Percentiles rank a stretch among this genome's conserved stretches.
These are phyloP conservation scores for Oryza nivara DNA, from an alignment of 176 grass and related monocot species.

Conservation along the genomic window DNA sequence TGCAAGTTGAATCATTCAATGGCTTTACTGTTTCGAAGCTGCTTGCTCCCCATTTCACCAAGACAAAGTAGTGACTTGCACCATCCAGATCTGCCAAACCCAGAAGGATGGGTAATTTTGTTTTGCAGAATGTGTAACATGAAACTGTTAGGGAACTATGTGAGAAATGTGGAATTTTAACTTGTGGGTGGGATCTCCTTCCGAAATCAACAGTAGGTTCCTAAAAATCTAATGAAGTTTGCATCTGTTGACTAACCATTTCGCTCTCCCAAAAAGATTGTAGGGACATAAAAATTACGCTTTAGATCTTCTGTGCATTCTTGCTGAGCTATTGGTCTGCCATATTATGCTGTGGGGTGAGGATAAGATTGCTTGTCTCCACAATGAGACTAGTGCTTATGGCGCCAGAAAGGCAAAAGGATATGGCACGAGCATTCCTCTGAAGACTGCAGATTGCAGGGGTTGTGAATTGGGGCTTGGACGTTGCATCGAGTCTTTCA, in stretches of 20 bases:
- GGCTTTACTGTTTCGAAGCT: constrained; percentile 84
- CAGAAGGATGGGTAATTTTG: constrained; percentile 62
- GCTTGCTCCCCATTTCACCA: constrained; percentile 87
- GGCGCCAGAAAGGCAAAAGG: constrained; percentile 18
- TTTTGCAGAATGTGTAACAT: constrained; percentile 57
- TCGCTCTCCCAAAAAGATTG: background rate
- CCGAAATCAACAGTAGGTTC: constrained; percentile 43
- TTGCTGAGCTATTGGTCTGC: constrained; percentile 8
- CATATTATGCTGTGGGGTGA: constrained; percentile 6
- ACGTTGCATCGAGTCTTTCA: constrained; percentile 30
- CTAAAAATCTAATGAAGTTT: constrained; percentile 15
- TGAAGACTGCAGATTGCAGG: background rate
- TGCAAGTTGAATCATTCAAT: constrained; percentile 87
- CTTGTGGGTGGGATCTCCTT: constrained; percentile 30
- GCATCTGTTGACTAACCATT: constrained; percentile 24
- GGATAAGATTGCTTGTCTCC: constrained; percentile 40
- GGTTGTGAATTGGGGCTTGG: background rate
- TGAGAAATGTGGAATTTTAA: constrained; percentile 41
- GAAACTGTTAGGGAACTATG: constrained; percentile 37
- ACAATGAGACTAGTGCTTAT: background rate
- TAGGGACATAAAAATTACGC: constrained; percentile 4
- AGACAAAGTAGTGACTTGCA: constrained; percentile 51
- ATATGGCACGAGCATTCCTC: constrained; percentile 15
- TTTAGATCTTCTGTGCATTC: constrained; percentile 11
- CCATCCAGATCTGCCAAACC: constrained; percentile 46